phyloP scores from a whole-genome alignment of 2,329 filamentous ascomycete genomes.

The Fusarium xyrophilum region DNA sequence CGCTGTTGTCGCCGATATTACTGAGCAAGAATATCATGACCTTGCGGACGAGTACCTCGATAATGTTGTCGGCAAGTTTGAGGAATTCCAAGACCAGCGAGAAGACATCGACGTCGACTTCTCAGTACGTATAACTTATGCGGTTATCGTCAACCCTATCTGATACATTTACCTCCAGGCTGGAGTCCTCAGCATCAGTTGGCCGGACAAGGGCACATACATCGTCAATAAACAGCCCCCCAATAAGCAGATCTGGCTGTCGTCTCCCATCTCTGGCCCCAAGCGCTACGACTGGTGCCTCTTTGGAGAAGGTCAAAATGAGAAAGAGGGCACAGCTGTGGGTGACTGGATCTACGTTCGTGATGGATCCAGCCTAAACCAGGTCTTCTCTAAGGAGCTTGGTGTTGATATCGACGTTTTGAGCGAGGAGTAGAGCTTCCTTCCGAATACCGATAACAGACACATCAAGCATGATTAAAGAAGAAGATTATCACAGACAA shows the following conservation, averaged over 20 bases:
- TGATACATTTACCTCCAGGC: conserved; percentile 61
- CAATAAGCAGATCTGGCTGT: conserved; percentile 97
- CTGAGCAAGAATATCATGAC: conserved; percentile 76
- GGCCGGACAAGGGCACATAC: conserved; percentile 77
- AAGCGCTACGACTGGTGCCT: conserved; percentile 94
- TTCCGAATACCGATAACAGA: conserved; percentile 19
- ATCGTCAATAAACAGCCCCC: conserved; percentile 98
- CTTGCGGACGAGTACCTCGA: conserved; percentile 79
- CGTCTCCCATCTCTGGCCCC: conserved; percentile 86
- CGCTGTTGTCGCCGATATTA: conserved; percentile 67
- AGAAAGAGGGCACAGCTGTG: conserved; percentile 77
- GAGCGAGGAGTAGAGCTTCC: conserved; percentile 40
- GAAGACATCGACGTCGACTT: conserved; percentile 89
- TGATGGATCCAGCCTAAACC: conserved; percentile 77
- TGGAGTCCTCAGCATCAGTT: conserved; percentile 80
- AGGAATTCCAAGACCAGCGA: conserved; percentile 74
- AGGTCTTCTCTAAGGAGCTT: conserved; percentile 78
- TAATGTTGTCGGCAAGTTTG: conserved; percentile 63
- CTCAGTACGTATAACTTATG: conserved; percentile 64
- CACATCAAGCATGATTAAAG: conserved; percentile 18
- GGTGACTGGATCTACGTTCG: conserved; percentile 89
- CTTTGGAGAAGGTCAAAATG: conserved; percentile 69
- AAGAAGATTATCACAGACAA: neutral
- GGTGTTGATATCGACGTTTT: conserved; percentile 64
- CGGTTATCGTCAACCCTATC: neutral